Evolutionary conservation across 2,329 filamentous ascomycete species (phyloP).

Genomic region (Colletotrichum nymphaeae): DNA sequence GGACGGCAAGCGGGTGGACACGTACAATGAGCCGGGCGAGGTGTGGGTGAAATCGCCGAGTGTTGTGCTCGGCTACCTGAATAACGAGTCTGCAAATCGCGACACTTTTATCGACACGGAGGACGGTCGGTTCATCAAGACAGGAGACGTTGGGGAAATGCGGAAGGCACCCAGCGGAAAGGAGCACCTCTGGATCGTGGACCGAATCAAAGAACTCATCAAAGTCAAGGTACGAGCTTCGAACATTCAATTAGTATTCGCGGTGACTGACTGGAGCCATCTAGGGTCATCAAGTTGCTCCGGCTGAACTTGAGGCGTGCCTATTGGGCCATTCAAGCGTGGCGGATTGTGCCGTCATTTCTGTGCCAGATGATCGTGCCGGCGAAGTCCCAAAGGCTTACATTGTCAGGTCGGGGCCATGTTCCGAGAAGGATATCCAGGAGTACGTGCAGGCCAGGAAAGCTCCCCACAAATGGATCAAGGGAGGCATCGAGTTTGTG

Average conservation of each 20-base stretch:
- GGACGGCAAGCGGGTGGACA: background rate
- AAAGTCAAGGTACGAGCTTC: constrained; percentile 68
- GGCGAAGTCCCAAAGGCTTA: constrained; percentile 74
- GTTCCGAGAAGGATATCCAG: constrained; percentile 55
- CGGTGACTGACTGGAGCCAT: background rate
- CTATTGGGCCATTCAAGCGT: constrained; percentile 77
- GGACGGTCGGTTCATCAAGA: constrained; percentile 77
- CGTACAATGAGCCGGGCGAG: constrained; percentile 17
- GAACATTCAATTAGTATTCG: background rate
- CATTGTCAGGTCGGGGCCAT: constrained; percentile 61
- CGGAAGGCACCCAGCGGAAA: constrained; percentile 68
- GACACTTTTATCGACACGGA: background rate
- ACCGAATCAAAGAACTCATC: constrained; percentile 78
- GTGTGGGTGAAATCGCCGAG: constrained; percentile 17
- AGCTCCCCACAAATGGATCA: constrained; percentile 65
- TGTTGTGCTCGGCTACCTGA: constrained; percentile 25
- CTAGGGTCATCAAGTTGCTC: constrained; percentile 79
- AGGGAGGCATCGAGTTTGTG: constrained; percentile 59
- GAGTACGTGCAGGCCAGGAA: constrained; percentile 60
- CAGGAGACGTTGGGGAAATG: constrained; percentile 82
- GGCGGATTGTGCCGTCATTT: constrained; percentile 80
- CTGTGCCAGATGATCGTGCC: constrained; percentile 68
- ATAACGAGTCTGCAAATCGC: constrained; percentile 12
- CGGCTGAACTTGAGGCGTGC: constrained; percentile 81
- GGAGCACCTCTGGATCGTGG: constrained; percentile 87